These are phyloP conservation scores for Melanopsichium pennsylvanicum DNA, from an alignment of 1,284 basidiomycete genomes.

Conservation along the genomic window DNA sequence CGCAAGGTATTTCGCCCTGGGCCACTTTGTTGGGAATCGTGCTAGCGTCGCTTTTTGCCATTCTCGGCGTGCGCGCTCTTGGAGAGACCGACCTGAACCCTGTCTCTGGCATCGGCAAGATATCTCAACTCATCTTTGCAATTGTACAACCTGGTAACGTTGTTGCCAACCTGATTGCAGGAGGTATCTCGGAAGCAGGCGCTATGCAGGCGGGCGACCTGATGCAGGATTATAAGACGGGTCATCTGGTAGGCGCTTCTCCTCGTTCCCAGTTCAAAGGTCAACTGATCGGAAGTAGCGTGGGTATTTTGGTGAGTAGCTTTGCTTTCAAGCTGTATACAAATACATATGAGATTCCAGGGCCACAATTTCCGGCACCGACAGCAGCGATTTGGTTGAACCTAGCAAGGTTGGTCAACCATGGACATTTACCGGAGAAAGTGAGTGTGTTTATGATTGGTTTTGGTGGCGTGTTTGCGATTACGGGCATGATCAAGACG, in stretches of 20 bases:
- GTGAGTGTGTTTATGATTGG: constrained; percentile 81
- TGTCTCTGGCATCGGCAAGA: constrained; percentile 89
- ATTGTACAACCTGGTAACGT: constrained; percentile 85
- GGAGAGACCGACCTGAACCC: constrained; percentile 64
- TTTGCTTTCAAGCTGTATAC: constrained; percentile 88
- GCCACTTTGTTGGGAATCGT: constrained; percentile 85
- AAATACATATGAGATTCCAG: constrained; percentile 76
- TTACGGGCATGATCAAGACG: constrained; percentile 71
- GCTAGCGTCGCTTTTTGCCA: constrained; percentile 81
- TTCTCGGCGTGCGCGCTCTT: constrained; percentile 72
- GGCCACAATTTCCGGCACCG: constrained; percentile 90
- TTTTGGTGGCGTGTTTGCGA: constrained; percentile 71
- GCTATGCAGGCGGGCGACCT: constrained; percentile 96
- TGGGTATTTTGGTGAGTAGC: constrained; percentile 84
- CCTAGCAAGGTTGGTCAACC: constrained; percentile 82
- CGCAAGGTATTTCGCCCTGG: constrained; percentile 91
- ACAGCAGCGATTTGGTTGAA: constrained; percentile 84
- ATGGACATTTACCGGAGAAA: constrained; percentile 81
- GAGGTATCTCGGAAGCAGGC: constrained; percentile 93
- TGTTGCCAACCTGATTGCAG: constrained; percentile 94
- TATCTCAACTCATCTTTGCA: constrained; percentile 91
- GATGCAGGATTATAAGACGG: constrained; percentile 98
- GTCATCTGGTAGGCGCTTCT: constrained; percentile 75
- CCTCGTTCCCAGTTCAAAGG: constrained; percentile 66
- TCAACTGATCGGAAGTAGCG: constrained; percentile 70